Evolutionary conservation across 2,329 filamentous ascomycete genomes (phyloP).

Genomic region (Triangularia verruculosa): DNA sequence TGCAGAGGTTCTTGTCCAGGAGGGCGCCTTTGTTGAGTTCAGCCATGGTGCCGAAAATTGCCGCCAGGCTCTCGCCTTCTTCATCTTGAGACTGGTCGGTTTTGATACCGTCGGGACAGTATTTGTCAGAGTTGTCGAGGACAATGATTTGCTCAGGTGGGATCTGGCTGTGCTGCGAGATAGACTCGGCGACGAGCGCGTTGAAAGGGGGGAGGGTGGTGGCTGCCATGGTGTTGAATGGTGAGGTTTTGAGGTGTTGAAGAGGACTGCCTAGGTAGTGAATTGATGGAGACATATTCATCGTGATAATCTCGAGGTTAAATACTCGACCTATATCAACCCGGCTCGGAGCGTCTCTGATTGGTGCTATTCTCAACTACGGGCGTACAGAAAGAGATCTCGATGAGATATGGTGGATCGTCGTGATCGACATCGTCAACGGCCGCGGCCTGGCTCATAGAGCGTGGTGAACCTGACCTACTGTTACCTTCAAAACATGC

Average conservation of each 20-base stretch:
- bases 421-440: background rate
- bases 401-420: background rate
- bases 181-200: background rate
- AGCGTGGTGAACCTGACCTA: background rate
- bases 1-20: background rate
- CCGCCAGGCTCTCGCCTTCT: background rate
- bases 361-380: background rate
- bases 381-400: background rate
- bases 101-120: background rate
- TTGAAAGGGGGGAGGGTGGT: background rate
- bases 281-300: background rate
- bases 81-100: background rate
- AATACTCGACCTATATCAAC: background rate
- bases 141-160: background rate
- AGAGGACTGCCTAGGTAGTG: background rate
- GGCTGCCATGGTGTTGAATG: background rate
- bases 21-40: background rate
- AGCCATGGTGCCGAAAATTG: background rate
- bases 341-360: background rate
- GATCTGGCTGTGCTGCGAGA: background rate
- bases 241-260: background rate
- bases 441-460: background rate
- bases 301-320: background rate
- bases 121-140: conserved; percentile 3
- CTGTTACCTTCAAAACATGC: background rate